phyloP scores from a whole-genome alignment of 2,329 filamentous ascomycete species.

The Tolypocladium cylindrosporum region DNA sequence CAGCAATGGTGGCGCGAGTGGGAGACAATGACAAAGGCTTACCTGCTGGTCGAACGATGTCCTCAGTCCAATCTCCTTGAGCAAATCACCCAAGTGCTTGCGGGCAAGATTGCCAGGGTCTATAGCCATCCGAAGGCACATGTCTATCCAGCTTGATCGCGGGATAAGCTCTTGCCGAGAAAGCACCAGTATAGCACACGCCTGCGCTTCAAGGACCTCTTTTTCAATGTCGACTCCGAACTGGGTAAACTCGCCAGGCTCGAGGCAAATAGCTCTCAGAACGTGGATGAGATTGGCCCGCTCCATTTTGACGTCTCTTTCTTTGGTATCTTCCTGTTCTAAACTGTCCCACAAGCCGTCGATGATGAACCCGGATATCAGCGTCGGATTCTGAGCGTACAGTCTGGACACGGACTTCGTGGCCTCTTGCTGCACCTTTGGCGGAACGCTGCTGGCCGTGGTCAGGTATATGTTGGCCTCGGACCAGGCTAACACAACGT shows the following conservation, averaged over 20 bases:
- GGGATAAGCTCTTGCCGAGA: slow-evolving; percentile 70
- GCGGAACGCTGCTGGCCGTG: slow-evolving; percentile 50
- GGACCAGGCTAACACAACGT: slow-evolving; percentile 63
- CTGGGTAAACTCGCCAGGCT: slow-evolving; percentile 37
- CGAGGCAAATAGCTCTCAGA: slow-evolving; percentile 53
- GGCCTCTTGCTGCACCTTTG: slow-evolving; percentile 54
- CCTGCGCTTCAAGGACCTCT: slow-evolving; percentile 53
- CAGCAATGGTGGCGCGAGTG: not conserved
- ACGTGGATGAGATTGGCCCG: slow-evolving; percentile 52
- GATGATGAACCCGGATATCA: slow-evolving; percentile 54
- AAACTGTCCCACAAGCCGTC: slow-evolving; percentile 75
- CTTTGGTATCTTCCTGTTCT: slow-evolving; percentile 52
- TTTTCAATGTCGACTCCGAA: slow-evolving; percentile 32
- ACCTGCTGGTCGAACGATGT: slow-evolving; percentile 45
- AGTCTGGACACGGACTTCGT: slow-evolving; percentile 50
- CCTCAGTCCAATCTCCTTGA: slow-evolving; percentile 53
- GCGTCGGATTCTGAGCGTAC: slow-evolving; percentile 49
- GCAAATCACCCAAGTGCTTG: slow-evolving; percentile 51
- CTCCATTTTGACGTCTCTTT: slow-evolving; percentile 69
- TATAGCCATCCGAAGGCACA: slow-evolving; percentile 67
- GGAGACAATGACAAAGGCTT: not conserved
- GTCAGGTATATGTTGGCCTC: slow-evolving; percentile 76
- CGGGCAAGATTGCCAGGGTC: slow-evolving; percentile 74
- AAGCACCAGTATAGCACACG: slow-evolving; percentile 68
- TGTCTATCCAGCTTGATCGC: slow-evolving; percentile 75